Evolutionary conservation across 2,329 filamentous ascomycete genomes (phyloP).

Genomic region (Celoporthe dispersa): DNA sequence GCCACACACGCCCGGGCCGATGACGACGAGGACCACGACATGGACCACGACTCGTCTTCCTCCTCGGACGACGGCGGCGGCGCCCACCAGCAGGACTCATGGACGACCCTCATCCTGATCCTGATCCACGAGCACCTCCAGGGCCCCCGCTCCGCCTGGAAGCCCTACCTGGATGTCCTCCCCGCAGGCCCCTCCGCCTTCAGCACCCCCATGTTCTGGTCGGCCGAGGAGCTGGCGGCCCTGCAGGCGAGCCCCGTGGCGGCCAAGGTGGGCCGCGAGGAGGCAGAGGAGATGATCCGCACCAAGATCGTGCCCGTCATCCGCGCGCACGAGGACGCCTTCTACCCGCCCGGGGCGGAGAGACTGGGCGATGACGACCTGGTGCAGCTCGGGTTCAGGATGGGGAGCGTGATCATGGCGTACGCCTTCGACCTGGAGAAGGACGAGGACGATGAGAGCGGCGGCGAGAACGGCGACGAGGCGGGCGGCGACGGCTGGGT

Average conservation of each 20-base stretch:
- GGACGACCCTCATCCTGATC: slow-evolving; percentile 70
- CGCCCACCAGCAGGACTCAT: slow-evolving; percentile 50
- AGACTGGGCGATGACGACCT: slow-evolving; percentile 50
- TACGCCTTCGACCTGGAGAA: slow-evolving; percentile 84
- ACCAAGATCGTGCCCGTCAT: slow-evolving; percentile 56
- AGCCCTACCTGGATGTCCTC: slow-evolving; percentile 76
- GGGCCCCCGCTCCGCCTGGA: slow-evolving; percentile 69
- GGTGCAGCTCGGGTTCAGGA: slow-evolving; percentile 67
- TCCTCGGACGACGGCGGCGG: slow-evolving; percentile 46
- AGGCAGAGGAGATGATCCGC: slow-evolving; percentile 72
- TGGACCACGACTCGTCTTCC: slow-evolving; percentile 43
- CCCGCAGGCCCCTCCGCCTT: slow-evolving; percentile 60
- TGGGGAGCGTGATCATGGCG: slow-evolving; percentile 90
- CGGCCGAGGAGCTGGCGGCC: slow-evolving; percentile 67
- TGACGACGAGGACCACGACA: slow-evolving; percentile 38
- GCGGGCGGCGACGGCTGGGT: slow-evolving; percentile 68
- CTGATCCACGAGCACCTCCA: slow-evolving; percentile 77
- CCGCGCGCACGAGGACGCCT: slow-evolving; percentile 49
- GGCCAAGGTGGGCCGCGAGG: slow-evolving; percentile 73
- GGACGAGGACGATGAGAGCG: slow-evolving; percentile 43
- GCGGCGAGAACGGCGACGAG: slow-evolving; percentile 45
- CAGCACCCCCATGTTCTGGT: slow-evolving; percentile 92
- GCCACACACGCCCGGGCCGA: slow-evolving; percentile 25
- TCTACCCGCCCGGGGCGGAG: slow-evolving; percentile 45
- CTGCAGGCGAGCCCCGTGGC: slow-evolving; percentile 80